These are phyloP conservation scores for Odontarrhena argentea DNA, from an alignment of 345 rosid genomes.

Conservation along the genomic window DNA sequence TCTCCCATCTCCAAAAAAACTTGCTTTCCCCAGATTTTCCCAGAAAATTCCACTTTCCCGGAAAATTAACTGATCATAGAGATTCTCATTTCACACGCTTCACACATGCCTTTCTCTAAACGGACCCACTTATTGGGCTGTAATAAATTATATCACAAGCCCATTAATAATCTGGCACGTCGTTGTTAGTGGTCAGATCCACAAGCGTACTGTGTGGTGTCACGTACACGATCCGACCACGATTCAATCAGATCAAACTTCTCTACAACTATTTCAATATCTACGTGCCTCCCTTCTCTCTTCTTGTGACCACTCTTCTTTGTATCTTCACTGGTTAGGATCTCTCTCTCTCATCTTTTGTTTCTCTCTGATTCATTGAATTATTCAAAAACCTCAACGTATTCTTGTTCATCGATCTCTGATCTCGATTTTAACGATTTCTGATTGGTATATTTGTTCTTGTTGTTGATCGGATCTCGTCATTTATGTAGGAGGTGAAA, in stretches of 20 bases:
- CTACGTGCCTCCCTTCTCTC: conserved; percentile 39
- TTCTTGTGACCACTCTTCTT: conserved; percentile 42
- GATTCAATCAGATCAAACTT: conserved; percentile 33
- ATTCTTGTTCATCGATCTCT: conserved; percentile 32
- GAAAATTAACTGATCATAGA: neutral
- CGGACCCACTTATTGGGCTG: conserved; percentile 29
- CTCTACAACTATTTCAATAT: conserved; percentile 35
- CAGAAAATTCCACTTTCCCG: conserved; percentile 10
- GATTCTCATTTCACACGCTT: neutral
- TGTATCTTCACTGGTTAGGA: conserved; percentile 38
- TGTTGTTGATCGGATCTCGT: conserved; percentile 43
- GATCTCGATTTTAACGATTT: conserved; percentile 19
- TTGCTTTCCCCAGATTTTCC: conserved; percentile 4
- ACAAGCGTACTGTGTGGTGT: conserved; percentile 20
- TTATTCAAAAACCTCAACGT: conserved; percentile 19
- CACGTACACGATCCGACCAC: conserved; percentile 25
- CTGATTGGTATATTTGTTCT: conserved; percentile 16
- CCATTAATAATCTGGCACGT: conserved; percentile 18
- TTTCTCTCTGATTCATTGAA: conserved; percentile 24
- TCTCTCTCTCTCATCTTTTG: conserved; percentile 20
- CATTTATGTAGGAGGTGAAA: conserved; percentile 29
- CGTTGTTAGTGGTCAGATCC: conserved; percentile 11
- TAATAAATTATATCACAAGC: neutral
- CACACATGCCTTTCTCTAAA: neutral
- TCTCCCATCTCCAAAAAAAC: conserved; percentile 42